Percentiles rank a stretch among this genome's conserved stretches.
These are phyloP conservation scores for Boletus rubescentipes DNA, from an alignment of 768 basidiomycete species.

Conservation along the genomic window DNA sequence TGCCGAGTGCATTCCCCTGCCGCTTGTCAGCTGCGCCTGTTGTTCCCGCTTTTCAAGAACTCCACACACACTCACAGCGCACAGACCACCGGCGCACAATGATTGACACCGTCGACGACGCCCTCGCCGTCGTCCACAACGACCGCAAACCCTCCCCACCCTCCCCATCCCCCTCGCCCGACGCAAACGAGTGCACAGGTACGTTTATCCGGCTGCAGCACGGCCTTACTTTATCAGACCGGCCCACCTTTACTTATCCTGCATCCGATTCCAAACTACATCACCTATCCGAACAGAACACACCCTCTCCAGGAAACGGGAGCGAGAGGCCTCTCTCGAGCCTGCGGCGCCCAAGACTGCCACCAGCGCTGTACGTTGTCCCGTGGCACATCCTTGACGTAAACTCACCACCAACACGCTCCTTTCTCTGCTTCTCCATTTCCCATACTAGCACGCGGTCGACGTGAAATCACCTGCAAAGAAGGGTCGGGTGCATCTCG, in stretches of 20 bases:
- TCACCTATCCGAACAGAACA: slow-evolving; percentile 30
- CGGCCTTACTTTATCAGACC: slow-evolving; percentile 25
- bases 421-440: slow-evolving; percentile 12
- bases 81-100: slow-evolving; percentile 33
- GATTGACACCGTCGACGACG: slow-evolving; percentile 27
- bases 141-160: slow-evolving; percentile 26
- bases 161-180: slow-evolving; percentile 45
- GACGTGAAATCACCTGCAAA: slow-evolving; percentile 66
- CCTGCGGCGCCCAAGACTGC: slow-evolving; percentile 51
- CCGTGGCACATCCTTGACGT: slow-evolving; percentile 27
- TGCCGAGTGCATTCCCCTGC: slow-evolving; percentile 33
- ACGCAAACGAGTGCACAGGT: slow-evolving; percentile 44
- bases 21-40: slow-evolving; percentile 33
- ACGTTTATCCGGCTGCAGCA: slow-evolving; percentile 27
- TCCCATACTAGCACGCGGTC: slow-evolving; percentile 29
- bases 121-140: slow-evolving; percentile 5
- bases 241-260: slow-evolving; percentile 24
- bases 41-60: slow-evolving; percentile 27
- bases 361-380: slow-evolving; percentile 34
- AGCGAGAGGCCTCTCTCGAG: slow-evolving; percentile 76
- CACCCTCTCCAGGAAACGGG: slow-evolving; percentile 66
- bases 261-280: slow-evolving; percentile 20
- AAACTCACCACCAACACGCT: slow-evolving; percentile 23
- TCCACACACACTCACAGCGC: slow-evolving; percentile 27
- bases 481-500: slow-evolving; percentile 68